Conservation (phyloP, 192 early-diverging fungal species). For the Dimargaris verticillata region DNA sequence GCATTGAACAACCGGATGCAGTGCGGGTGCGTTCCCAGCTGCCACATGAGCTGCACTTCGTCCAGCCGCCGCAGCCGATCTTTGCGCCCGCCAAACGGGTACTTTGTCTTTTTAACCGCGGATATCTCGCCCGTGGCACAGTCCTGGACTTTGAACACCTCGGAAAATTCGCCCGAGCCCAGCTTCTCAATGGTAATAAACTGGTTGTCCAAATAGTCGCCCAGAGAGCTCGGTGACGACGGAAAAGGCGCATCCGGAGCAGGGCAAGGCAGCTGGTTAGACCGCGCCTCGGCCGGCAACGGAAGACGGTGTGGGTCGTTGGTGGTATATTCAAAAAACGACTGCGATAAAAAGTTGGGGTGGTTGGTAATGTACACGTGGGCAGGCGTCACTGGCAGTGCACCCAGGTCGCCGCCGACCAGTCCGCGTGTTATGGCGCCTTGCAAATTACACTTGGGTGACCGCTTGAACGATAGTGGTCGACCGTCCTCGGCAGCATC, state of each 20-base stretch:
- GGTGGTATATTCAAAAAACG: conserved; percentile 18
- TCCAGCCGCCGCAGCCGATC: conserved; percentile 55
- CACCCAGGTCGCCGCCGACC: not conserved
- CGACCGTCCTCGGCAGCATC: too few relatives aligned
- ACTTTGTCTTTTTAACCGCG: conserved; percentile 68
- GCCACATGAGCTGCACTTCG: conserved; percentile 71
- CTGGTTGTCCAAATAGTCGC: conserved; percentile 53
- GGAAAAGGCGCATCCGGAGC: conserved; percentile 13
- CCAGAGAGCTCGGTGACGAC: conserved; percentile 17
- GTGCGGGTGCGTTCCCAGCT: conserved; percentile 34
- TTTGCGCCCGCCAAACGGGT: conserved; percentile 43
- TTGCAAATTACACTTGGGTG: not conserved
- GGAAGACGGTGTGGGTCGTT: conserved; percentile 17
- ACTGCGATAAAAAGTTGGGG: conserved; percentile 23
- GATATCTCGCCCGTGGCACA: conserved; percentile 41
- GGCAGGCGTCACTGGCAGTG: not conserved
- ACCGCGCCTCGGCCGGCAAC: conserved; percentile 3
- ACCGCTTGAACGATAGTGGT: not conserved
- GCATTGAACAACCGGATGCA: conserved; percentile 60
- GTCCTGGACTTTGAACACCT: conserved; percentile 59
- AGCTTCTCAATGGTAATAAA: conserved; percentile 45
- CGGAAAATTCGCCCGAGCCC: conserved; percentile 71
- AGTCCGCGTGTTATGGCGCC: not conserved
- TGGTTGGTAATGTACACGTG: conserved; percentile 18
- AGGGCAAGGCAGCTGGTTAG: not conserved